phyloP scores from a whole-genome alignment of 164 flowering plant species.

The Magnolia kwangsiensis region DNA sequence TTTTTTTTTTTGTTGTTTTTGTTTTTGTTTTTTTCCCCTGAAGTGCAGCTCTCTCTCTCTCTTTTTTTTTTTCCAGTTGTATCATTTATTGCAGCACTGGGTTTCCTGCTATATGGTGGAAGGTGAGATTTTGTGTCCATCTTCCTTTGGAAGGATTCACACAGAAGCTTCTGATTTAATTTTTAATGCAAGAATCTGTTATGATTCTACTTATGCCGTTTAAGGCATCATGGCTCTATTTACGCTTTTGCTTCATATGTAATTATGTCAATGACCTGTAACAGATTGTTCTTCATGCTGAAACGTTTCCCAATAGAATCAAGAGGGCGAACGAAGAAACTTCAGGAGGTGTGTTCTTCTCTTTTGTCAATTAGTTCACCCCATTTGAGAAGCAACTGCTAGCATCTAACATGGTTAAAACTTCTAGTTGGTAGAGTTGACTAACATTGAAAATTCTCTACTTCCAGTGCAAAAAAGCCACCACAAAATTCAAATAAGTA shows the following conservation, averaged over 20 bases:
- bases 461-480: no score
- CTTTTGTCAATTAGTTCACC: not conserved
- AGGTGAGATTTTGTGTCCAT: conserved; percentile 39
- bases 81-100: conserved; percentile 79
- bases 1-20: no score
- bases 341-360: conserved; percentile 65
- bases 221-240: not conserved
- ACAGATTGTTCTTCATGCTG: conserved; percentile 83
- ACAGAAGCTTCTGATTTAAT: not conserved
- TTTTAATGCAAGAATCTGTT: not conserved
- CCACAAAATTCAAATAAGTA: no score
- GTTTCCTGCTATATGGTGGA: conserved; percentile 93
- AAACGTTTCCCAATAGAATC: conserved; percentile 93
- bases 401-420: not conserved
- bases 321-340: conserved; percentile 90
- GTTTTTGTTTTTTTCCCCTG: no score
- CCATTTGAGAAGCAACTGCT: not conserved
- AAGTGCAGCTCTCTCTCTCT: no score
- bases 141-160: no score
- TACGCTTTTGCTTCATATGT: not conserved
- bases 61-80: conserved; percentile 44
- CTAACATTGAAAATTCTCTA: not conserved
- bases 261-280: not conserved
- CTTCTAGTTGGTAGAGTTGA: not conserved
- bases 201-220: not conserved